Evolutionary conservation across 2,329 filamentous ascomycete species (phyloP), one percentile per base, ranked within the genome.

Genomic region (Microsporum ferrugineum): DNA sequence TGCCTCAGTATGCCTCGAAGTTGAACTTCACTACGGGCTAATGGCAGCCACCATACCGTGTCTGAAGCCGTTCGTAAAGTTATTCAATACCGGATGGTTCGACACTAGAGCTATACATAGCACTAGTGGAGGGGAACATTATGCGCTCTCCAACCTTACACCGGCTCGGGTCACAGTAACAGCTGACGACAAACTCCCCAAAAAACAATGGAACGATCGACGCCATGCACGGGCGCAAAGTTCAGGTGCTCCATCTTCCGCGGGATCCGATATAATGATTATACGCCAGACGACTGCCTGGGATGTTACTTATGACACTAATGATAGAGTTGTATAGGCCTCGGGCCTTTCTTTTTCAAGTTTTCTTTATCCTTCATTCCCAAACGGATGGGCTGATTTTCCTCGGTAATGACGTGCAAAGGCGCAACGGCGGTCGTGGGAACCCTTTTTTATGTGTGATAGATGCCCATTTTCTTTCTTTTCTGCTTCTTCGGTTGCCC

Each of bases 31-130:
- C 38, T 65, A 63, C 43, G 59, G 59, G 17, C 43, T 65, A 34
- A 65, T 65, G 45, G 64, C 64, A 49, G 63, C 64, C 5, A 65
- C 63, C 29, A 65, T 65, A 41, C 63, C 64, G 17, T 64, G 63
- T 27, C 31, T 65, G 23, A 65, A 65, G 36, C 63, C 63, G 14
- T 65, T 65, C 58, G 56, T 65, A 8, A 65, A 65, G 51, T 57
- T 63, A 4, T 65, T 65, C 61, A 63, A 65, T 53, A 65, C 63
- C 12, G 64, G 64, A 12, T 63, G 39, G 36, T 63, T 65, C 34
- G 57, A 61, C 17, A 60, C 57, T 7, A 59, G 45, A 58, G 62
- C n/a, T 14, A 23, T 60, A 3, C 33, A 60, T 33, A 56, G 39
- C 29, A 57, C 47, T 10, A 60, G 59, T 39, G 53, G 39, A 29